Percentiles rank a stretch among this genome's conserved stretches.
phyloP scores from a whole-genome alignment of 1,284 basidiomycete genomes.

The Sanghuangporus weigelae region DNA sequence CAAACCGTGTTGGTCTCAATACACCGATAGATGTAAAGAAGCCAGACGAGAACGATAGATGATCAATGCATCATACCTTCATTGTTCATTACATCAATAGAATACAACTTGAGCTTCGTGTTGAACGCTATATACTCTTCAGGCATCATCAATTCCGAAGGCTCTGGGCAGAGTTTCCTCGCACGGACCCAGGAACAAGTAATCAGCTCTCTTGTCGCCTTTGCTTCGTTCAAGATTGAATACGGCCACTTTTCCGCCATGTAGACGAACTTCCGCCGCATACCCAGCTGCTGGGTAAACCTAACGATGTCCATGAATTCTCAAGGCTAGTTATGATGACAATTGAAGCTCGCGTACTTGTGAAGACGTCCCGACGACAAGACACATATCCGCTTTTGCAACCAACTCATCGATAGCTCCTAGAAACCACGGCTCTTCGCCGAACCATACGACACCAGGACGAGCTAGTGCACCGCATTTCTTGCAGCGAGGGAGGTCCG shows the following conservation, averaged over 20 bases:
- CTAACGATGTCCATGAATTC: slow-evolving; percentile 22
- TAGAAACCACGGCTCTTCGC: slow-evolving; percentile 43
- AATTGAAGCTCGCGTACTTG: slow-evolving; percentile 33
- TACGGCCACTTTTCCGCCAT: slow-evolving; percentile 41
- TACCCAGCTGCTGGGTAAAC: slow-evolving; percentile 45
- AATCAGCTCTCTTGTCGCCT: slow-evolving; percentile 30
- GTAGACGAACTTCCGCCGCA: slow-evolving; percentile 30
- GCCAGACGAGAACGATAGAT: slow-evolving; percentile 20
- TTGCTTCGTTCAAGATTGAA: slow-evolving; percentile 37
- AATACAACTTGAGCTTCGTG: no score
- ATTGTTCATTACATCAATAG: not conserved
- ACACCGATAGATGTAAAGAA: slow-evolving; percentile 42
- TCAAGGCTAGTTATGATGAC: not conserved
- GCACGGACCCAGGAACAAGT: slow-evolving; percentile 36
- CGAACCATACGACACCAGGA: slow-evolving; percentile 68
- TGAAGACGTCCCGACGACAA: slow-evolving; percentile 62
- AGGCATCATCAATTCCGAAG: not conserved
- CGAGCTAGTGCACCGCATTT: slow-evolving; percentile 46
- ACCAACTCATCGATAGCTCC: slow-evolving; percentile 41
- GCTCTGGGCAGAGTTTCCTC: slow-evolving; percentile 28
- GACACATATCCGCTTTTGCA: slow-evolving; percentile 47
- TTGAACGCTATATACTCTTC: not conserved
- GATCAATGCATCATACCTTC: not conserved
- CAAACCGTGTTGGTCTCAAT: slow-evolving; percentile 78
- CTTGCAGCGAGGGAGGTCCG: slow-evolving; percentile 46